Evolutionary conservation across 2,329 filamentous ascomycete genomes (phyloP), one percentile per base, ranked within the genome.

Genomic region (Ascochyta pisi): DNA sequence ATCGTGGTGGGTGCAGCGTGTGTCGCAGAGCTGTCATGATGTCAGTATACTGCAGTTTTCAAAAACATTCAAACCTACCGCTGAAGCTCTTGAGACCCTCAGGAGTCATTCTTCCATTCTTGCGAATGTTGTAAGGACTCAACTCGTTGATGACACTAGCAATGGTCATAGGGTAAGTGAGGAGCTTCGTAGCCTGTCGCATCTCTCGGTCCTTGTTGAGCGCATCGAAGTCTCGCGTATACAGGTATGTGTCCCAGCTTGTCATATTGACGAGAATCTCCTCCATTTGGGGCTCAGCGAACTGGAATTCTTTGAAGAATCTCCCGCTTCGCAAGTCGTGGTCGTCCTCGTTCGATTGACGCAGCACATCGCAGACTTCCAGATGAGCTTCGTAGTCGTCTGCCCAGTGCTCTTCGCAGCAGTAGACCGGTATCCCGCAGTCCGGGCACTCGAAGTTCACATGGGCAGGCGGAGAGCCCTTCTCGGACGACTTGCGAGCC

Each of bases 241-340:
- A 99, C 71, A 99, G 81, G 67, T 96, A 91, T 0, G 95, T 98
- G 76, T 99, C 95, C 95, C 95, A 99, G 76, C 96, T 99, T 39
- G 90, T 96, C 90, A 99, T 93, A 77, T 99, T 99, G 64, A 97
- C 86, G 63, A 95, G 83, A 31, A 92, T 91, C 74, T 97, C 94
- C 63, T 97, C 93, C 74, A 97, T 87, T 78, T 97, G 93, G 50
- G 88, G 83, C 13, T 89, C 91, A 0, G 95, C 92, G 71, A 96
- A 96, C 59, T 93, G 87, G 70, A 96, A 98, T 76, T 99, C 96
- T 13, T 90, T 89, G 77, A 99, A 99, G 76, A 92, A 89, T 26
- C 95, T 86, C 3, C 95, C 95, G 16, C 92, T 96, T 46, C 90
- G 84, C 64, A 99, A 78, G 75, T 99, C 95, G 72, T 99, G 96